Evolutionary conservation across 106 monocot species (phyloP).

Genomic region (Phalaenopsis aphrodite): DNA sequence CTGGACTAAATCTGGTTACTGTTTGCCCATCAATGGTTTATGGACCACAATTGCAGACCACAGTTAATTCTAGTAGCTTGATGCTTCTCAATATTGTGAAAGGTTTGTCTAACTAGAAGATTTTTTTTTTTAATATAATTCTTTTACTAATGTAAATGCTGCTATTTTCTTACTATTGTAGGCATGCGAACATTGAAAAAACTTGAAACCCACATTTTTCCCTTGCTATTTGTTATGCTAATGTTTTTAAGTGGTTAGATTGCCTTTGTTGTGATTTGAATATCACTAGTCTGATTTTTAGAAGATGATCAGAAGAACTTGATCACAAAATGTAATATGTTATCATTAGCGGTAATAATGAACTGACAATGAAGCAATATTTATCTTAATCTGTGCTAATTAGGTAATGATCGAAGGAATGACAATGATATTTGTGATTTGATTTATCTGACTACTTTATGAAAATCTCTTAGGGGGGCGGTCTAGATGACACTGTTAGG

Average conservation of each 20-base stretch:
- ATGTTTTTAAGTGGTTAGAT: not conserved
- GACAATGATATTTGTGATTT: no score
- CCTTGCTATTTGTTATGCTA: not conserved
- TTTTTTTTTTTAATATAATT: not conserved
- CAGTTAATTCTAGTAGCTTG: conserved; percentile 33
- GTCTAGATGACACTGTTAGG: no score
- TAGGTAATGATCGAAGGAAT: no score
- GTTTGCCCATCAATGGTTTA: conserved; percentile 38
- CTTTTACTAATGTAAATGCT: not conserved
- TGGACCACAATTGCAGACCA: conserved; percentile 41
- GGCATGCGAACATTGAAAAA: not conserved
- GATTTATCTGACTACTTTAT: no score
- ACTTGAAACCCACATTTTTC: not conserved
- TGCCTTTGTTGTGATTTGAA: not conserved
- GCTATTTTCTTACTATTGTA: not conserved
- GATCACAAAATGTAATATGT: no score
- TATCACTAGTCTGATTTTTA: no score
- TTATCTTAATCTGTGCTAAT: no score
- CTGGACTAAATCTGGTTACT: conserved; percentile 40
- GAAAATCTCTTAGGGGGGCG: no score
- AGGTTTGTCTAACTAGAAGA: conserved; percentile 9
- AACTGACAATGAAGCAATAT: no score
- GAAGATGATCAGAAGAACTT: no score
- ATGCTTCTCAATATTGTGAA: conserved; percentile 33
- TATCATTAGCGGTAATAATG: no score